Evolutionary conservation across 345 rosid genomes (phyloP).

Genomic region (Populus euphratica): DNA sequence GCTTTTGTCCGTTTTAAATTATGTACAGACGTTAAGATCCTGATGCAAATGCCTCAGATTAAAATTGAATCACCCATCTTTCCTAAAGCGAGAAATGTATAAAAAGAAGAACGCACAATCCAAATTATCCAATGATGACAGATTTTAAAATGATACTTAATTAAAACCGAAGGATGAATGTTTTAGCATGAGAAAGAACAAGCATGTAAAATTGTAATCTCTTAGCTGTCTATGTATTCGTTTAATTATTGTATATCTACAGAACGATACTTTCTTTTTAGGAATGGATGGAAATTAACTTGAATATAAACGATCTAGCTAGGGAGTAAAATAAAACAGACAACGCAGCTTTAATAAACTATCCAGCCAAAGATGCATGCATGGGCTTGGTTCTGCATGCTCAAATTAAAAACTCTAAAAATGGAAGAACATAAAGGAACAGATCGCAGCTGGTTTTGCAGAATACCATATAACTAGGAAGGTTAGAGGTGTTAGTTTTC

Average conservation of each 20-base stretch:
- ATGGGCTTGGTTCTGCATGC: background rate
- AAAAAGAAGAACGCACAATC: no score
- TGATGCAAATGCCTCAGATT: background rate
- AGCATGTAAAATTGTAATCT: background rate
- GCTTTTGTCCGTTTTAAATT: background rate
- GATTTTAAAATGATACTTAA: background rate
- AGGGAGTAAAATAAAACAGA: background rate
- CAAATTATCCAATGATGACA: background rate
- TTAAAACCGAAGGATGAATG: no score
- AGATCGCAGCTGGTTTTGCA: slow-evolving; percentile 21
- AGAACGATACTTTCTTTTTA: background rate
- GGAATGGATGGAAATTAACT: background rate
- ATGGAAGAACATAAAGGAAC: background rate
- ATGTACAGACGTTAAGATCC: background rate
- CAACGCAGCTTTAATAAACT: background rate
- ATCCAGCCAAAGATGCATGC: background rate
- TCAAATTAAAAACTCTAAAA: background rate
- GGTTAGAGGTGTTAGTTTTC: slow-evolving; percentile 28
- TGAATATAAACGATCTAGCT: background rate
- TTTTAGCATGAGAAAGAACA: background rate
- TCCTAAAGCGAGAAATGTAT: no score
- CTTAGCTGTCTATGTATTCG: background rate
- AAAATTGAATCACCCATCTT: no score
- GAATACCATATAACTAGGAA: background rate
- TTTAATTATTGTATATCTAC: background rate